Base-by-base conservation (phyloP, 805 yeast genomes). In the Suhomyces kilbournensis region DNA sequence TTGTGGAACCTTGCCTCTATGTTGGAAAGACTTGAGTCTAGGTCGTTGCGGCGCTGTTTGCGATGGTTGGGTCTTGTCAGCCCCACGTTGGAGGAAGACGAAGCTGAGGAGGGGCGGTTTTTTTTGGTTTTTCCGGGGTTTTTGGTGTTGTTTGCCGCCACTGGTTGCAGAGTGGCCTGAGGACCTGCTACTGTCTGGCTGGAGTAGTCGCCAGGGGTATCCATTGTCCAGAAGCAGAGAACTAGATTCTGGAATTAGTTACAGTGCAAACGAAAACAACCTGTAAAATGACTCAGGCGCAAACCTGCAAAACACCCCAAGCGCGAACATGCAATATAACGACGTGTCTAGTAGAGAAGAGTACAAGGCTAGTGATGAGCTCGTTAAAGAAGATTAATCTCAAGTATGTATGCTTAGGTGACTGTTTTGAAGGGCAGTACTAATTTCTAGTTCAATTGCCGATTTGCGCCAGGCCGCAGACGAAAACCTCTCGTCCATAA, bases 391-490 rank as follows among this genome's bases (percentile, higher is more conserved):
- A 60, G 52, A 58, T 60, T 49, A 68, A 68, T 54, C 60, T 68
- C 53, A 62, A 67, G 71, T 67, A 62, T 66, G 71, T 67, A 63
- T 50, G 70, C 14, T 9, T 7, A n/a, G 19, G 2, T 4, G 22
- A 4, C 4, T 8, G 17, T 5, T 1, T 4, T 47, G 12, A 7
- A 28, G 20, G 10, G 9, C 9, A 19, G 14, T 42, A 52, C 55
- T 53, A 53, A 56, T 49, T 59, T n/a, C n/a, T 48, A 72, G 81
- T 60, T 80, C 85, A 0, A 74, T 74, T 4, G 60, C 64, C 12
- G 82, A 80, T 3, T 68, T 82, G 58, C 76, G 80, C 55, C 71
- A 70, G 17, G 77, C 79, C 38, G 67, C 76, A 14, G 86, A 82
- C 60, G 85, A 81, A 12, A 71, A 72, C 34, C 66, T 82, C 32